A percentile compares a stretch with the other conserved stretches of the same genome.
Conservation (phyloP, 108 stramenopile species). For the Cyclotella atomus region DNA sequence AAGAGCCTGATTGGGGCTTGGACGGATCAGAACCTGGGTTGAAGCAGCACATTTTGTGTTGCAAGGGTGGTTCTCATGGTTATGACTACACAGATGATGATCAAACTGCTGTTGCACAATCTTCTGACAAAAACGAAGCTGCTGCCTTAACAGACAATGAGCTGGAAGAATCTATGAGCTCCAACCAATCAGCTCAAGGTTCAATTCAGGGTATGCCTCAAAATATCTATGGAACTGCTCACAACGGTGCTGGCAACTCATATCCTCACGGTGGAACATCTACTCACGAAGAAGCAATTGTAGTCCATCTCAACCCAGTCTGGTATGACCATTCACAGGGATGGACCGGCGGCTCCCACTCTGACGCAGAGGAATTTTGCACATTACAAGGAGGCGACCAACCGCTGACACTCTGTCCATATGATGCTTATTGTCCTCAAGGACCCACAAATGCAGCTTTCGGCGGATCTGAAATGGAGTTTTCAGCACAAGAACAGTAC, state of each 20-base stretch:
- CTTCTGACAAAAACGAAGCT: neutral
- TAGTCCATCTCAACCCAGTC: conserved; percentile 13
- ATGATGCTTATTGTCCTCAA: conserved; percentile 5
- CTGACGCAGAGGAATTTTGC: conserved; percentile 23
- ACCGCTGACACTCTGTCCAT: conserved; percentile 13
- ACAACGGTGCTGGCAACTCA: conserved; percentile 18
- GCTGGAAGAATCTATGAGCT: neutral
- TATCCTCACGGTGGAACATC: conserved; percentile 8
- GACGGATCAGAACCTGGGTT: conserved; percentile 27
- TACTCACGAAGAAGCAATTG: neutral
- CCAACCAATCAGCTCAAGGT: conserved; percentile 1
- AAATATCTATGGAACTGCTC: neutral
- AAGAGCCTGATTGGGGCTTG: conserved; percentile 22
- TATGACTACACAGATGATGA: neutral
- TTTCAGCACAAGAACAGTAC: conserved; percentile 11
- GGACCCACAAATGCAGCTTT: conserved; percentile 9
- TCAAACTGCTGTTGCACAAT: neutral
- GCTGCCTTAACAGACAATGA: neutral
- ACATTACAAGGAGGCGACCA: neutral
- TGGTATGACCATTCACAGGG: conserved; percentile 18
- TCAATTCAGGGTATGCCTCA: conserved; percentile 16
- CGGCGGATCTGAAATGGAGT: neutral
- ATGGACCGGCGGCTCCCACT: conserved; percentile 16
- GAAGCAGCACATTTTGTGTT: conserved; percentile 37
- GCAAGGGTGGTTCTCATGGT: conserved; percentile 14